These are phyloP conservation scores for Phaeophleospora eucalypticola DNA, from an alignment of 2,329 filamentous ascomycete genomes.

Conservation along the genomic window DNA sequence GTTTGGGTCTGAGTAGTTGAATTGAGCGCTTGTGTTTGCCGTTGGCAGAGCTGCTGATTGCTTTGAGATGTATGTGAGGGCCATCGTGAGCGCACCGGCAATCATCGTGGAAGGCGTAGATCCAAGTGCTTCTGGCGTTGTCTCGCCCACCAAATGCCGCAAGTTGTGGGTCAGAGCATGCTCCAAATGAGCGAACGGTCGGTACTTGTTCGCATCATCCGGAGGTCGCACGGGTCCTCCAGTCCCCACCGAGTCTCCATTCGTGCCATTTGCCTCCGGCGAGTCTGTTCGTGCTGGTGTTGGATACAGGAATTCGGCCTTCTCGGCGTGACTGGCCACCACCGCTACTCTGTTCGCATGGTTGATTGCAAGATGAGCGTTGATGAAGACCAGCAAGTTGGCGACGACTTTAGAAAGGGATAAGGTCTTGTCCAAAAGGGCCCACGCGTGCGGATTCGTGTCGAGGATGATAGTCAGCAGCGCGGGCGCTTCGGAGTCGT, in stretches of 20 bases:
- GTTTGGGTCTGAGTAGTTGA: slow-evolving; percentile 54
- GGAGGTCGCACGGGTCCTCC: slow-evolving; percentile 29
- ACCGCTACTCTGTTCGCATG: slow-evolving; percentile 90
- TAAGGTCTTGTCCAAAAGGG: slow-evolving; percentile 67
- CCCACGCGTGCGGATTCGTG: slow-evolving; percentile 94
- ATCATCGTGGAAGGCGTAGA: slow-evolving; percentile 75
- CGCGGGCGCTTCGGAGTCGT: slow-evolving; percentile 58
- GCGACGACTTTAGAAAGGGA: slow-evolving; percentile 81
- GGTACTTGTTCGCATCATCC: slow-evolving; percentile 78
- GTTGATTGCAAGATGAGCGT: slow-evolving; percentile 90
- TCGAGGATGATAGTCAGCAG: slow-evolving; percentile 89
- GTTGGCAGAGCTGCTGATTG: slow-evolving; percentile 48
- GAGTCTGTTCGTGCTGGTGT: slow-evolving; percentile 34
- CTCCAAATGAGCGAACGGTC: slow-evolving; percentile 85
- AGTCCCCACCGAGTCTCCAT: slow-evolving; percentile 19
- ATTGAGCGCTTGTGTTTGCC: slow-evolving; percentile 51
- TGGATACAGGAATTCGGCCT: slow-evolving; percentile 87
- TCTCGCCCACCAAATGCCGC: slow-evolving; percentile 65
- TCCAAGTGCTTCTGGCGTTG: slow-evolving; percentile 61
- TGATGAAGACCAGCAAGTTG: slow-evolving; percentile 91
- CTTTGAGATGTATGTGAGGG: slow-evolving; percentile 87
- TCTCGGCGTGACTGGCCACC: slow-evolving; percentile 81
- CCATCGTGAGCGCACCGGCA: slow-evolving; percentile 83
- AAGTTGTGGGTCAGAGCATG: slow-evolving; percentile 72
- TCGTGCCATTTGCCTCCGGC: slow-evolving; percentile 18